phyloP scores from a whole-genome alignment of 139 green algal genomes.

The Coelastrella sp. region DNA sequence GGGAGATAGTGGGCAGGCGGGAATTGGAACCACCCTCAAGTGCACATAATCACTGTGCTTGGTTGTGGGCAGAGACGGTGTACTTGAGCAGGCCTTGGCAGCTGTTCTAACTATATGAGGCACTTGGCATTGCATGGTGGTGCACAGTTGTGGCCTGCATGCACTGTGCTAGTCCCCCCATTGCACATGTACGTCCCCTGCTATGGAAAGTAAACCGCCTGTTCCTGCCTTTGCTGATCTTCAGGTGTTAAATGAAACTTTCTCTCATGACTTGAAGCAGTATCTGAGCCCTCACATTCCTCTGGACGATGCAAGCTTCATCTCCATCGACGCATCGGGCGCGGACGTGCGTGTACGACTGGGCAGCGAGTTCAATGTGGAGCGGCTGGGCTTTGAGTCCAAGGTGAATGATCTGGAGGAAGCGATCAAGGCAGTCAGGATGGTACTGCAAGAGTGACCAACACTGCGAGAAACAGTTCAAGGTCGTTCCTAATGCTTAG shows the following conservation, averaged over 20 bases:
- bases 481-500: too few relatives aligned
- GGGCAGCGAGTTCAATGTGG: slow-evolving; percentile 82
- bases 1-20: neutral
- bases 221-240: too few relatives aligned
- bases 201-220: too few relatives aligned
- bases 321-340: slow-evolving; percentile 91
- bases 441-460: slow-evolving; percentile 36
- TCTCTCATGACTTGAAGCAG: slow-evolving; percentile 64
- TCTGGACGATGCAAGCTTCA: slow-evolving; percentile 85
- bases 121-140: too few relatives aligned
- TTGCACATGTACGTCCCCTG: too few relatives aligned
- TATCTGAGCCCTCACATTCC: slow-evolving; percentile 52
- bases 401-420: slow-evolving; percentile 69
- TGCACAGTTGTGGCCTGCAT: too few relatives aligned
- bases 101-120: too few relatives aligned
- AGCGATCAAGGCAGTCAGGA: slow-evolving; percentile 57
- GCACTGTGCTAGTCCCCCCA: too few relatives aligned
- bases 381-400: slow-evolving; percentile 80
- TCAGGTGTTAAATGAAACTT: slow-evolving; percentile 80
- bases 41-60: too few relatives aligned
- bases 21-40: too few relatives aligned
- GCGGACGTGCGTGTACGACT: slow-evolving; percentile 89
- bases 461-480: neutral
- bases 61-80: too few relatives aligned
- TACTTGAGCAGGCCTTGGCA: too few relatives aligned